Percentiles rank a stretch among this genome's conserved stretches.
These are phyloP conservation scores for Camelina sativa DNA, from an alignment of 345 rosid genomes.

Conservation along the genomic window DNA sequence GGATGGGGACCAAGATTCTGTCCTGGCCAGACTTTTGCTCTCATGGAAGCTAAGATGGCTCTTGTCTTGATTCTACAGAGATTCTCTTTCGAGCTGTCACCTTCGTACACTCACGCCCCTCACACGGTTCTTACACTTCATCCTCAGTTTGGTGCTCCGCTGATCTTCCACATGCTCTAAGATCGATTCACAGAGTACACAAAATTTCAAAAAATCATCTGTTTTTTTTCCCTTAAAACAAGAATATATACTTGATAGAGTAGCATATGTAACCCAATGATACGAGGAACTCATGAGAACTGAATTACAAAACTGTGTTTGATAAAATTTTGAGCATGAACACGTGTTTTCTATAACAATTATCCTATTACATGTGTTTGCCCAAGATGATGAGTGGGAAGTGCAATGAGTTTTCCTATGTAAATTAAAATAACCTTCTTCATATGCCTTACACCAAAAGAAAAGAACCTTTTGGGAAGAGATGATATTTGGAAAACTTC, in stretches of 20 bases:
- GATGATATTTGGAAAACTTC: no score
- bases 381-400: no score
- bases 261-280: slow-evolving; percentile 3
- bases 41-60: slow-evolving; percentile 60
- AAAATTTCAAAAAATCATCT: slow-evolving; percentile 16
- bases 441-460: no score
- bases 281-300: background rate
- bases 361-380: no score
- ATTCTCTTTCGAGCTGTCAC: slow-evolving; percentile 57
- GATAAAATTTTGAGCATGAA: no score
- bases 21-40: slow-evolving; percentile 60
- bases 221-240: background rate
- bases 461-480: no score
- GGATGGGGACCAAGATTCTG: slow-evolving; percentile 55
- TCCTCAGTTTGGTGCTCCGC: slow-evolving; percentile 54
- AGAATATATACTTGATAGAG: background rate
- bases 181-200: background rate
- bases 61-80: slow-evolving; percentile 53
- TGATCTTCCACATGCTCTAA: slow-evolving; percentile 44
- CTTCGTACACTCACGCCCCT: slow-evolving; percentile 56
- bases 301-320: background rate
- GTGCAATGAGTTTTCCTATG: no score
- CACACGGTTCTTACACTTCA: slow-evolving; percentile 41
- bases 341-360: no score
- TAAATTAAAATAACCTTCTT: no score